phyloP scores from a whole-genome alignment of 2,329 filamentous ascomycete species.

The Thelonectria olida region DNA sequence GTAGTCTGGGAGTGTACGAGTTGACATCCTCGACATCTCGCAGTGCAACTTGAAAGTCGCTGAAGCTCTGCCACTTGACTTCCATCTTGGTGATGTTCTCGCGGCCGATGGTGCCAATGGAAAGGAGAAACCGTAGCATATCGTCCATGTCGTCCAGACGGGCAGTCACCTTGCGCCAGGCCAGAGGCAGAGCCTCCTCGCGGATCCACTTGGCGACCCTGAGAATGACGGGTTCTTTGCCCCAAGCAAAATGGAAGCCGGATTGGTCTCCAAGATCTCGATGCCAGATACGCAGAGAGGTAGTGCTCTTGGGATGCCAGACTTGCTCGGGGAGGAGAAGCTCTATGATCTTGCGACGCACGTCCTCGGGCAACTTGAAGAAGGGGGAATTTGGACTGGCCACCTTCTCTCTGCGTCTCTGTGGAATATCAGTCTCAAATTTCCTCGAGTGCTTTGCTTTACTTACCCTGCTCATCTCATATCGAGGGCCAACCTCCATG shows the following conservation, averaged over 20 bases:
- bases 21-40: no score
- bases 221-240: not conserved
- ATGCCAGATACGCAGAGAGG: not conserved
- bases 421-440: not conserved
- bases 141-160: conserved; percentile 16
- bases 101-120: conserved; percentile 18
- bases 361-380: conserved; percentile 11
- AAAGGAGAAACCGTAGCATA: conserved; percentile 11
- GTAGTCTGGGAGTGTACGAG: no score
- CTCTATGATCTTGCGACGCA: conserved; percentile 20
- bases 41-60: no score
- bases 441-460: not conserved
- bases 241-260: conserved; percentile 11
- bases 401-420: no score
- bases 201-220: conserved; percentile 6
- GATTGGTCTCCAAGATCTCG: conserved; percentile 17
- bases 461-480: not conserved
- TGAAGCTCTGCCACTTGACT: conserved; percentile 16
- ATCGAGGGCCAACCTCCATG: no score
- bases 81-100: conserved; percentile 16
- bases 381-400: no score
- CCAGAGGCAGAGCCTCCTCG: conserved; percentile 21
- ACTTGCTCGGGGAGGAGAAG: no score
- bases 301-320: no score
- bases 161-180: conserved; percentile 13